Conservation (phyloP, 2,329 filamentous ascomycete species). For the Penicillium hordei region DNA sequence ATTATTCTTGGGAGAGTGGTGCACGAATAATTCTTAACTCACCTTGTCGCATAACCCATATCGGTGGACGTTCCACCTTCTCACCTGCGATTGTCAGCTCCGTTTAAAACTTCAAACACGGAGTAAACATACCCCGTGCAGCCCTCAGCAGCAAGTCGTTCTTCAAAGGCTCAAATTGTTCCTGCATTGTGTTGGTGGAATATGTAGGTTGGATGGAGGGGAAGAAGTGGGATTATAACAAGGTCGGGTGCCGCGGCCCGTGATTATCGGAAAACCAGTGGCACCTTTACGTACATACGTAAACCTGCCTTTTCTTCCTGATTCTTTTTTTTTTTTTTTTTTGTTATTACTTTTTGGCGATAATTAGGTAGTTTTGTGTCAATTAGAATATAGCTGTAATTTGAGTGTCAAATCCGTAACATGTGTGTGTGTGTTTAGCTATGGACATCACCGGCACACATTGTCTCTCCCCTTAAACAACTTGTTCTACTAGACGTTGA, state of each 20-base stretch:
- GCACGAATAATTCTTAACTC: slow-evolving; percentile 30
- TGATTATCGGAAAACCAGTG: slow-evolving; percentile 9
- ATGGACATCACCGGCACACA: background rate
- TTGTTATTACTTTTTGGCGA: too few species aligned
- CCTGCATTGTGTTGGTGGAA: slow-evolving; percentile 55
- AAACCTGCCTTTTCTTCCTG: background rate
- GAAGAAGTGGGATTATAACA: slow-evolving; percentile 20
- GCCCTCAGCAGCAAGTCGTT: slow-evolving; percentile 91
- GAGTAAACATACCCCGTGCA: slow-evolving; percentile 68
- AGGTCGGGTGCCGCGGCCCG: slow-evolving; percentile 20
- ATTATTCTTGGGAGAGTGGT: background rate
- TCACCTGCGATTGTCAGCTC: slow-evolving; percentile 61
- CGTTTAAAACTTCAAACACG: background rate
- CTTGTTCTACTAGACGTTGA: background rate
- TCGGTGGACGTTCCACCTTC: slow-evolving; percentile 85
- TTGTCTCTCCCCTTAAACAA: background rate
- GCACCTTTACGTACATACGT: background rate
- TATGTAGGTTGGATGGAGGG: slow-evolving; percentile 24
- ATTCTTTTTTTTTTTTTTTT: background rate
- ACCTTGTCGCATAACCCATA: slow-evolving; percentile 99
- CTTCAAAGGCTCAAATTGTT: slow-evolving; percentile 77
- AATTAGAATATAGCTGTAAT: background rate
- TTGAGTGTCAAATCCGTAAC: too few species aligned
- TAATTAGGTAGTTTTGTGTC: background rate
- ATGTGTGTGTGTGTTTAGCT: background rate